A percentile compares a stretch with the other conserved stretches of the same genome.
Evolutionary conservation across 2,329 filamentous ascomycete species (phyloP).

Genomic region (Colletotrichum shisoi): DNA sequence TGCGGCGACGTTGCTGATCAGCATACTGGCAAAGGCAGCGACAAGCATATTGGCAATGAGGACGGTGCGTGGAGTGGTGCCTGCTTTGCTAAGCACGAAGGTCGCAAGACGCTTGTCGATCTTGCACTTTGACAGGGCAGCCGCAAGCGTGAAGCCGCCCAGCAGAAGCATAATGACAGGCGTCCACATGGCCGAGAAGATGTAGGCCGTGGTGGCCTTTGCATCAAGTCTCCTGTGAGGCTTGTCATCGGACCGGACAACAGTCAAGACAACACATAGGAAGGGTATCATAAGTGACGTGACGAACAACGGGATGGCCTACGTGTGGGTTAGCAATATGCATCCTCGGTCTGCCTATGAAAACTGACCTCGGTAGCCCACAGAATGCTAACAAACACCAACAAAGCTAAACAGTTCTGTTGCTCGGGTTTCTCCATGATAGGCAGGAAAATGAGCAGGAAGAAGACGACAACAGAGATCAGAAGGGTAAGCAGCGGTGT

Average conservation of each 20-base stretch:
- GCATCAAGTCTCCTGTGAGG: slow-evolving; percentile 68
- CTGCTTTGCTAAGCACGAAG: slow-evolving; percentile 94
- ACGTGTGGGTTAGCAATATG: slow-evolving; percentile 36
- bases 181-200: slow-evolving; percentile 98
- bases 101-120: slow-evolving; percentile 98
- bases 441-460: slow-evolving; percentile 75
- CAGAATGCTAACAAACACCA: slow-evolving; percentile 89
- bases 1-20: slow-evolving; percentile 97
- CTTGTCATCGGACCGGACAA: slow-evolving; percentile 78
- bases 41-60: slow-evolving; percentile 99
- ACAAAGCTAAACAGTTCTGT: slow-evolving; percentile 93
- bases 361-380: slow-evolving; percentile 89
- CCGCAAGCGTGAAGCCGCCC: slow-evolving; percentile 94
- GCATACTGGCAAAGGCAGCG: slow-evolving; percentile 96
- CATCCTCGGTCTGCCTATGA: neutral
- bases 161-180: slow-evolving; percentile 98
- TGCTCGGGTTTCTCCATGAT: slow-evolving; percentile 89
- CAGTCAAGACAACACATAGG: slow-evolving; percentile 83
- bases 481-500: slow-evolving; percentile 81
- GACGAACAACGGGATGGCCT: slow-evolving; percentile 96
- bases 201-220: slow-evolving; percentile 80
- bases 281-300: slow-evolving; percentile 95
- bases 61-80: slow-evolving; percentile 86
- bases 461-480: slow-evolving; percentile 74
- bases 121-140: slow-evolving; percentile 93